A percentile compares a stretch with the other conserved stretches of the same genome.
Evolutionary conservation across 176 grass and related monocot genomes (phyloP).

Genomic region (Phyllostachys edulis): DNA sequence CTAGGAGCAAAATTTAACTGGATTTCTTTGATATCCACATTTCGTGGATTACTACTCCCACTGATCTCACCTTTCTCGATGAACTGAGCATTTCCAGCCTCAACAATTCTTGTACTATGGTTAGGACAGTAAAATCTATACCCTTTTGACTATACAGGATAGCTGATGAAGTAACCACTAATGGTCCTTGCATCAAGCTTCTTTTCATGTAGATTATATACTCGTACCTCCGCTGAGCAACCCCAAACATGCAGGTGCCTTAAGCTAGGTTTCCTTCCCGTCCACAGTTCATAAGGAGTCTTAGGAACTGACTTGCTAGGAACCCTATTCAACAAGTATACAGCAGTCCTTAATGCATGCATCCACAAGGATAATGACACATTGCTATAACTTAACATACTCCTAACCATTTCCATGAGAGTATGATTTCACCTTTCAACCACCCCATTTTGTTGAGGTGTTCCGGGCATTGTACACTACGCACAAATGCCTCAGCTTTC

Average conservation of each 20-base stretch:
- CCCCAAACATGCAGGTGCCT: too few relatives aligned
- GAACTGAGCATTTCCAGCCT: not conserved
- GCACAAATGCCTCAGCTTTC: too few relatives aligned
- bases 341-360: not conserved
- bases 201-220: too few relatives aligned
- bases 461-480: too few relatives aligned
- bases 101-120: not conserved
- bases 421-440: too few relatives aligned
- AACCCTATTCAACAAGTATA: conserved; percentile 18
- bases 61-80: not conserved
- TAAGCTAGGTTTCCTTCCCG: too few relatives aligned
- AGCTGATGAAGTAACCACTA: not conserved
- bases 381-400: not conserved
- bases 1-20: too few relatives aligned
- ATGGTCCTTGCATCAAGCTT: not conserved
- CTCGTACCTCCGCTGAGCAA: too few relatives aligned
- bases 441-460: too few relatives aligned
- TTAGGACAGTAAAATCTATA: not conserved
- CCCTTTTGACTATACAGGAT: not conserved
- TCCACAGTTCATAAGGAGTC: too few relatives aligned
- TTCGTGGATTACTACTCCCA: not conserved
- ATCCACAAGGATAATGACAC: not conserved
- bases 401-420: too few relatives aligned
- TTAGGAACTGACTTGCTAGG: too few relatives aligned
- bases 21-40: not conserved